These are phyloP conservation scores for Paramecium primaurelia DNA, from an alignment of 73 alveolate genomes.

Conservation along the genomic window DNA sequence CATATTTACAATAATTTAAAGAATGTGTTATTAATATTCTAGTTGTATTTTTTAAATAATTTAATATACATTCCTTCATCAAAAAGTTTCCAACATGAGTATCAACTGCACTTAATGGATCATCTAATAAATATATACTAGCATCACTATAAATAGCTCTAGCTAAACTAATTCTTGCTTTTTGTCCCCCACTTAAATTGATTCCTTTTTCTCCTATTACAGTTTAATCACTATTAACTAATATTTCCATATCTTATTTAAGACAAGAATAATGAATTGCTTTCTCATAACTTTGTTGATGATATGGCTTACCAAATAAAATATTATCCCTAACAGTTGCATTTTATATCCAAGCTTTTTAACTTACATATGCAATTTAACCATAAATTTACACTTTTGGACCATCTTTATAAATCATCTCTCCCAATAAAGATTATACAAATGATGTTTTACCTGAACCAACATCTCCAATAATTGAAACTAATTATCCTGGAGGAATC, in stretches of 20 bases:
- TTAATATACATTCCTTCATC: constrained; percentile 71
- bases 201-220: constrained; percentile 98
- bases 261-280: constrained; percentile 77
- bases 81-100: constrained; percentile 83
- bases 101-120: constrained; percentile 91
- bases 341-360: constrained; percentile 90
- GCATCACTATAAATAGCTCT: constrained; percentile 92
- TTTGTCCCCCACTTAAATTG: constrained; percentile 94
- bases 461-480: constrained; percentile 69
- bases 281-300: constrained; percentile 74
- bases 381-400: constrained; percentile 28
- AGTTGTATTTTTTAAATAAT: constrained; percentile 78
- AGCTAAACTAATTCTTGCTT: constrained; percentile 94
- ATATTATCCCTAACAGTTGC: constrained; percentile 91
- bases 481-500: constrained; percentile 63
- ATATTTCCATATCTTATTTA: constrained; percentile 80
- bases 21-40: constrained; percentile 90
- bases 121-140: constrained; percentile 86
- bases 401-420: constrained; percentile 53
- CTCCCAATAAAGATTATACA: constrained; percentile 66
- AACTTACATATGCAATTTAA: constrained; percentile 80
- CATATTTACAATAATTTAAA: constrained; percentile 72
- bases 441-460: constrained; percentile 76
- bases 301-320: constrained; percentile 76
- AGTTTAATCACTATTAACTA: constrained; percentile 91